Evolutionary conservation across 805 yeast species (phyloP).

Genomic region (Pichia occidentalis): DNA sequence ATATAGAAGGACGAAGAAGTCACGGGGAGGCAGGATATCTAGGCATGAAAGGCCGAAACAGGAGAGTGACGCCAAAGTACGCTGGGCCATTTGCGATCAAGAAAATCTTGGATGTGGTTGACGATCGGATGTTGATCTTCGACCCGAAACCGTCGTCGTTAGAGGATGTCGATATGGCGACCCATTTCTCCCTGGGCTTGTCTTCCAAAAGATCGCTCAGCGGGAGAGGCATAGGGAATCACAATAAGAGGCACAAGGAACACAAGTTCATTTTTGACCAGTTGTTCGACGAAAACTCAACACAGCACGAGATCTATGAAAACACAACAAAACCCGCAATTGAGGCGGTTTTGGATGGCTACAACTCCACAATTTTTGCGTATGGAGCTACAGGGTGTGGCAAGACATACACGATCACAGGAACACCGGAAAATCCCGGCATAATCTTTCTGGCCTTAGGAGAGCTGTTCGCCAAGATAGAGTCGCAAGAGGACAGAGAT

Average conservation of each 20-base stretch:
- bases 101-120: slow-evolving; percentile 71
- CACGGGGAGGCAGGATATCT: too few species aligned
- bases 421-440: slow-evolving; percentile 68
- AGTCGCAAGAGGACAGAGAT: slow-evolving; percentile 40
- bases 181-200: too few species aligned
- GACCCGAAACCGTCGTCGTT: slow-evolving; percentile 46
- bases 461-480: slow-evolving; percentile 63
- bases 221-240: slow-evolving; percentile 14
- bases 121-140: slow-evolving; percentile 77
- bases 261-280: slow-evolving; percentile 78
- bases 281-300: slow-evolving; percentile 57
- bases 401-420: slow-evolving; percentile 87
- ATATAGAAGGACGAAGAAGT: slow-evolving; percentile 25
- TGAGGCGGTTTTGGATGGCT: slow-evolving; percentile 74
- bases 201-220: slow-evolving; percentile 5
- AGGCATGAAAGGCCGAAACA: too few species aligned
- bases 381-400: slow-evolving; percentile 99
- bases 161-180: slow-evolving; percentile 2
- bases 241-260: slow-evolving; percentile 51
- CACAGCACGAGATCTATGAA: slow-evolving; percentile 63
- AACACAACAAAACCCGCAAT: slow-evolving; percentile 66
- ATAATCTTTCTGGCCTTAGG: slow-evolving; percentile 72
- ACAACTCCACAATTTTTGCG: slow-evolving; percentile 87
- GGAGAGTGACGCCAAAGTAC: too few species aligned
- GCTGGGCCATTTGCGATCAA: slow-evolving; percentile 36